Conservation (phyloP, 768 basidiomycete species). For the Panus rudis region DNA sequence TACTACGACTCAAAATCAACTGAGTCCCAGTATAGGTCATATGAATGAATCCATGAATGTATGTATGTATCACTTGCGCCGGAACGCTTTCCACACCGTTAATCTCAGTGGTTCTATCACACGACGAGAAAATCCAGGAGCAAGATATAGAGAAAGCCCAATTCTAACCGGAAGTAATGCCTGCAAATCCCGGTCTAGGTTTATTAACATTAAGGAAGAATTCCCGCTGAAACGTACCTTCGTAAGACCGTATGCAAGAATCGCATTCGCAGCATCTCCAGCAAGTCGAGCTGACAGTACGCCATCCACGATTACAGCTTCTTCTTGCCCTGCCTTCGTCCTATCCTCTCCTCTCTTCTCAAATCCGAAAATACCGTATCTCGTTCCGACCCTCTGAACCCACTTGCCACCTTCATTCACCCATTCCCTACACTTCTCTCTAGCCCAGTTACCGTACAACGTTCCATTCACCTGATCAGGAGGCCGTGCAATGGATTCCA, state of each 20-base stretch:
- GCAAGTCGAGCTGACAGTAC: constrained; percentile 34
- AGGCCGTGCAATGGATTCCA: constrained; percentile 25
- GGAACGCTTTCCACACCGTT: constrained; percentile 4
- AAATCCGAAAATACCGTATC: constrained; percentile 79
- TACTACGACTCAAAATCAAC: too few relatives aligned
- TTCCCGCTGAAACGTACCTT: constrained; percentile 45
- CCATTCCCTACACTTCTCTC: constrained; percentile 46
- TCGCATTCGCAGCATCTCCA: constrained; percentile 75
- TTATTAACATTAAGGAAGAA: neutral
- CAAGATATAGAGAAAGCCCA: constrained; percentile 10
- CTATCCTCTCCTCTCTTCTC: constrained; percentile 39
- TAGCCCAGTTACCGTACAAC: constrained; percentile 31
- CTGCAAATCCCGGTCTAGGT: neutral
- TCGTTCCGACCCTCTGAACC: constrained; percentile 61
- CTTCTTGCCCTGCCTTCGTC: constrained; percentile 19
- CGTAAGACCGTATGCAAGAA: constrained; percentile 73
- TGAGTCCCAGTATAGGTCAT: too few relatives aligned
- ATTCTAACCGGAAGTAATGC: constrained; percentile 10
- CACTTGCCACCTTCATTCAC: constrained; percentile 71
- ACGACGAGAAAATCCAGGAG: constrained; percentile 10
- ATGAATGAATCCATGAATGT: too few relatives aligned
- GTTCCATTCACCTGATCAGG: constrained; percentile 8
- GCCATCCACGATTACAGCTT: constrained; percentile 3
- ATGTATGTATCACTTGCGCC: neutral
- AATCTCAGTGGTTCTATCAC: constrained; percentile 9